phyloP scores from a whole-genome alignment of 306 rosid genomes.

The Geum urbanum region DNA sequence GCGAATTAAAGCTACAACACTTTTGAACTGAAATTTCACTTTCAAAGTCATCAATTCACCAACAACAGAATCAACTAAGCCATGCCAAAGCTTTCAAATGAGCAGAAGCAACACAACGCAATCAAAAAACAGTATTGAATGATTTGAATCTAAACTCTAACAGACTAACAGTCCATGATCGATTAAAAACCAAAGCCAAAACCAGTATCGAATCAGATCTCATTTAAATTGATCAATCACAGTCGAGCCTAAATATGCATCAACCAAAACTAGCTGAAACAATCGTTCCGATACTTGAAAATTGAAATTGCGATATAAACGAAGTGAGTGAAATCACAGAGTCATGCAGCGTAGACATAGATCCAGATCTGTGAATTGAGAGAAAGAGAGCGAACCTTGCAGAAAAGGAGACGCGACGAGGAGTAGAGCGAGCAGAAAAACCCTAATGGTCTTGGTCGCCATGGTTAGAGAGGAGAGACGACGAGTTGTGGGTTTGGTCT shows the following conservation, averaged over 20 bases:
- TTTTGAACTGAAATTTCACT: neutral
- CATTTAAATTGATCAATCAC: slow-evolving; percentile 17
- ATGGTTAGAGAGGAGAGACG: slow-evolving; percentile 24
- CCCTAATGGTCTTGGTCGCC: slow-evolving; percentile 40
- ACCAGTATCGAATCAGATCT: slow-evolving; percentile 25
- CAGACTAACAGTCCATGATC: neutral
- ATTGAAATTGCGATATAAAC: neutral
- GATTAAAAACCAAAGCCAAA: neutral
- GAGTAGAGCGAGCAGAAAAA: slow-evolving; percentile 60
- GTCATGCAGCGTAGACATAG: slow-evolving; percentile 35
- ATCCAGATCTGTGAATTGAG: slow-evolving; percentile 22
- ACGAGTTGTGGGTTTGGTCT: neutral
- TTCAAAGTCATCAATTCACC: neutral
- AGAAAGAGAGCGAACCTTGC: slow-evolving; percentile 46
- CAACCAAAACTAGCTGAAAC: slow-evolving; percentile 9
- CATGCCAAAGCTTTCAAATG: neutral
- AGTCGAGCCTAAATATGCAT: slow-evolving; percentile 37
- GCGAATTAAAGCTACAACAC: neutral
- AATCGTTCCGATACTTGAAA: neutral
- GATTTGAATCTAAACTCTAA: neutral
- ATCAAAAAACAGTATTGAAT: neutral
- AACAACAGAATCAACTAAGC: neutral
- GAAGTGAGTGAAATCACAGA: neutral
- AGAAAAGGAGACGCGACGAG: slow-evolving; percentile 66
- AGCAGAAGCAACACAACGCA: neutral